Conservation (phyloP, 2,329 filamentous ascomycete species). For the Mycosphaerella arachidis region DNA sequence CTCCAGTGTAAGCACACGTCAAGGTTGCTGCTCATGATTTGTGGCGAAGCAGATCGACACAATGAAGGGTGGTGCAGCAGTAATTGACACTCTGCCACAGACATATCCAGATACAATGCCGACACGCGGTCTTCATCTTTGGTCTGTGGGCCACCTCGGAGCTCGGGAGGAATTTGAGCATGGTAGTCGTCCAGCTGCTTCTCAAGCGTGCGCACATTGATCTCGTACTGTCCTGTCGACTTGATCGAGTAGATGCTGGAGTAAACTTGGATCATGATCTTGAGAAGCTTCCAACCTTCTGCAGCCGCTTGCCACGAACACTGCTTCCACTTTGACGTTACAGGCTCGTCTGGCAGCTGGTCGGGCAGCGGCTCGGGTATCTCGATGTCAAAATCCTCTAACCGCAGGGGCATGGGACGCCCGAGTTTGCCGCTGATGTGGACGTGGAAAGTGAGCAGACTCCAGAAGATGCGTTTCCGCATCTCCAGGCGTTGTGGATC, state of each 20-base stretch:
- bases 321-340: slow-evolving; percentile 42
- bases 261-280: slow-evolving; percentile 69
- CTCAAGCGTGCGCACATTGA: slow-evolving; percentile 62
- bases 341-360: slow-evolving; percentile 60
- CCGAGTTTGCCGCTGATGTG: slow-evolving; percentile 72
- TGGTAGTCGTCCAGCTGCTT: slow-evolving; percentile 60
- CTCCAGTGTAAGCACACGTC: slow-evolving; percentile 62
- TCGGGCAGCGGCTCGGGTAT: slow-evolving; percentile 69
- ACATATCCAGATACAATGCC: slow-evolving; percentile 47
- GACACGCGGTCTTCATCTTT: slow-evolving; percentile 47
- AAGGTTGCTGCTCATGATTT: slow-evolving; percentile 54
- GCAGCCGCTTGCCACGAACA: slow-evolving; percentile 67
- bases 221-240: slow-evolving; percentile 52
- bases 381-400: slow-evolving; percentile 74
- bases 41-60: slow-evolving; percentile 50
- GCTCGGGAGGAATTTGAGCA: slow-evolving; percentile 57
- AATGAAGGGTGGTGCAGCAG: slow-evolving; percentile 52
- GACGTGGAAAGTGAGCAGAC: slow-evolving; percentile 60
- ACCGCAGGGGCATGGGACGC: slow-evolving; percentile 67
- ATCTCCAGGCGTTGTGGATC: slow-evolving; percentile 66
- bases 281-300: slow-evolving; percentile 59
- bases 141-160: slow-evolving; percentile 48
- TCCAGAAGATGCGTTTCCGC: slow-evolving; percentile 75
- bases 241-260: slow-evolving; percentile 69
- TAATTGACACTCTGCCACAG: slow-evolving; percentile 47